Base-by-base conservation (phyloP, 163 green algal genomes). In the Chlamydomonas reinhardtii region DNA sequence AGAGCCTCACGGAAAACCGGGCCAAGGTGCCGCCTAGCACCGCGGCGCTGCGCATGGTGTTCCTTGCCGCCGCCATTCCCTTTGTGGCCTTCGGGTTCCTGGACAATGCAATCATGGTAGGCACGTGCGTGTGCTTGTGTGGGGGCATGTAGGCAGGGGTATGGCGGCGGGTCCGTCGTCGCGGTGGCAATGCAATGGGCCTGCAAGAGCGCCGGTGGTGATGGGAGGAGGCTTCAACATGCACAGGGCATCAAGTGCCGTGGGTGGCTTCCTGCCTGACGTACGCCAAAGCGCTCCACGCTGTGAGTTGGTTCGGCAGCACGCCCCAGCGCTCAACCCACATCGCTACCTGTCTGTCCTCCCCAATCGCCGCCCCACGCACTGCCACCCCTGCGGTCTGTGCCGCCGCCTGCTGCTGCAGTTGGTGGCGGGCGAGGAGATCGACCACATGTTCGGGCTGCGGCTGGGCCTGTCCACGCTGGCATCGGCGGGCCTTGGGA, bases 401-500 rank as follows among this genome's bases (percentile, higher is more conserved):
- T n/a, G n/a, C 39, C 39, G 39, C 5, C 39, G 39, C 39, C 39
- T 48, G 39, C 39, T 8, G 5, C 39, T 48, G n/a, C 79, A 85
- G 79, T 31, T 85, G 31, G 69, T 88, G n/a, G 74, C 74, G 20
- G 83, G 83, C 20, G 83, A 88, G 64, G 83, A 88, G 65, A 84
- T 88, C 27, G 83, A 88, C 73, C 24, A 78, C 48, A 2, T 88
- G 64, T 69, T 88, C 16, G 89, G 88, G 9, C 69, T 78, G 11
- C 76, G 81, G 39, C 65, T 97, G 22, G 94, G 94, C 20, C 85
- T 97, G 24, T 94, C 94, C 27, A 96, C 94, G 6, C 72, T 97
- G 82, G 94, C 94, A 4, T 94, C 93, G n/a, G 94, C 95, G 22
- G 94, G 92, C 0, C 85, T 97, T 24, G 94, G 94, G 72, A 97